Percentiles rank a stretch among this genome's conserved stretches.
Conservation (phyloP, 768 basidiomycete genomes). For the Tulasnella sp. region DNA sequence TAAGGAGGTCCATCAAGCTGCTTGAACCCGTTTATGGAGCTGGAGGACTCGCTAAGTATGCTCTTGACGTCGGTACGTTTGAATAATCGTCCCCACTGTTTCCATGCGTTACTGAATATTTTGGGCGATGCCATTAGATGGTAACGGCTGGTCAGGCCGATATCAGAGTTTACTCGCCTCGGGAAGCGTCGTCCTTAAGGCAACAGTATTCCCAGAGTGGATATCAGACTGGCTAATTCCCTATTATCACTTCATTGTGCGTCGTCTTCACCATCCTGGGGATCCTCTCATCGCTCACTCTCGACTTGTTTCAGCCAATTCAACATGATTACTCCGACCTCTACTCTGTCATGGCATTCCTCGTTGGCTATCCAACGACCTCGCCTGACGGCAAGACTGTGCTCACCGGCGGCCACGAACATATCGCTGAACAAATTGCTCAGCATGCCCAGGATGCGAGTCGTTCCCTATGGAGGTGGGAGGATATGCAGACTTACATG, state of each 20-base stretch:
- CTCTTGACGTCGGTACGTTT: constrained; percentile 21
- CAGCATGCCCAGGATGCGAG: constrained; percentile 50
- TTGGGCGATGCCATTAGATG: constrained; percentile 28
- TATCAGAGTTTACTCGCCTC: constrained; percentile 30
- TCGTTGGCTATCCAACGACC: constrained; percentile 45
- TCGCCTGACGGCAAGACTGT: constrained; percentile 26
- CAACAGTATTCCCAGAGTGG: constrained; percentile 34
- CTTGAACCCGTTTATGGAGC: background rate
- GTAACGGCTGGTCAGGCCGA: constrained; percentile 34
- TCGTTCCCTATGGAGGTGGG: constrained; percentile 47
- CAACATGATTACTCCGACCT: constrained; percentile 55
- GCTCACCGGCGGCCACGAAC: constrained; percentile 53
- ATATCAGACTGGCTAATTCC: constrained; percentile 32
- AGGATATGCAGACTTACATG: constrained; percentile 53
- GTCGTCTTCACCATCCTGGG: constrained; percentile 14
- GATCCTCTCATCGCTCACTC: background rate
- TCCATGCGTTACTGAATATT: background rate
- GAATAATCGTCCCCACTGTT: background rate
- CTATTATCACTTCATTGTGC: constrained; percentile 34
- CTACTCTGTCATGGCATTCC: constrained; percentile 64
- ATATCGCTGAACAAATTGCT: constrained; percentile 50
- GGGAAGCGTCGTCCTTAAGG: constrained; percentile 32
- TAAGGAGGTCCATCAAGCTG: constrained; percentile 28
- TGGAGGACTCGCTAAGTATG: background rate
- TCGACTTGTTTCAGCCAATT: constrained; percentile 36